Conservation (phyloP, 2,329 filamentous ascomycete genomes). For the Monosporascus cannonballus region DNA sequence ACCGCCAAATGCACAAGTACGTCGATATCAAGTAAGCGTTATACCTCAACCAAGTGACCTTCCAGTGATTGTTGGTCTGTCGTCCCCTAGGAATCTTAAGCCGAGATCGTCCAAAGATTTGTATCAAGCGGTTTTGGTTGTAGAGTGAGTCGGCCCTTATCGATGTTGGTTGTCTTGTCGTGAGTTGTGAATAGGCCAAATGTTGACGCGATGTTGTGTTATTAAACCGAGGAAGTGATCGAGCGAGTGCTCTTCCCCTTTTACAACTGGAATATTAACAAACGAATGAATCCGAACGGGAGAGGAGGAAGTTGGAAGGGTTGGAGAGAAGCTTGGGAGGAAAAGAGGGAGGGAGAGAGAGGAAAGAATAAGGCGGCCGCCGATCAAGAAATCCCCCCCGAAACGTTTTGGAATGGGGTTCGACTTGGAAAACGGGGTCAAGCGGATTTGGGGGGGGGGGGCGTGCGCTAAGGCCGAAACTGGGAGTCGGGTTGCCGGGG, state of each 20-base stretch:
- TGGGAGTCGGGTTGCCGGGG: no score
- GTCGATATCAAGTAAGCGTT: not conserved
- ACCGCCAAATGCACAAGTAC: not conserved
- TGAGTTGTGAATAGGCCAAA: constrained; percentile 8
- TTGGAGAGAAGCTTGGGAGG: constrained; percentile 13
- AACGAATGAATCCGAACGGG: constrained; percentile 32
- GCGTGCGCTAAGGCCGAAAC: constrained; percentile 5
- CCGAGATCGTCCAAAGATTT: not conserved
- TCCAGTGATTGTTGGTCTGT: not conserved
- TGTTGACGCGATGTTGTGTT: constrained; percentile 12
- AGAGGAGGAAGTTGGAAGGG: constrained; percentile 11
- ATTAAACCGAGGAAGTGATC: constrained; percentile 30
- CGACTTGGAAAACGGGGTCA: constrained; percentile 20
- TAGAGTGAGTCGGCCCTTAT: not conserved
- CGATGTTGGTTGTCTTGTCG: constrained; percentile 1
- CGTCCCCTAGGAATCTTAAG: not conserved
- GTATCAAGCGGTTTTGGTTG: not conserved
- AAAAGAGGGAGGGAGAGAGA: constrained; percentile 15
- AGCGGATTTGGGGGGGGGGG: constrained; percentile 12
- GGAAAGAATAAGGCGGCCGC: constrained; percentile 17
- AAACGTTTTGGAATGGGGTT: constrained; percentile 30
- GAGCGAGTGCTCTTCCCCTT: constrained; percentile 29
- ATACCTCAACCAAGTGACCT: not conserved
- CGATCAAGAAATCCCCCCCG: constrained; percentile 29
- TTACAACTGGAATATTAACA: constrained; percentile 27